Base-by-base conservation (phyloP, 2,329 filamentous ascomycete genomes). In the Conoideocrella luteorostrata region DNA sequence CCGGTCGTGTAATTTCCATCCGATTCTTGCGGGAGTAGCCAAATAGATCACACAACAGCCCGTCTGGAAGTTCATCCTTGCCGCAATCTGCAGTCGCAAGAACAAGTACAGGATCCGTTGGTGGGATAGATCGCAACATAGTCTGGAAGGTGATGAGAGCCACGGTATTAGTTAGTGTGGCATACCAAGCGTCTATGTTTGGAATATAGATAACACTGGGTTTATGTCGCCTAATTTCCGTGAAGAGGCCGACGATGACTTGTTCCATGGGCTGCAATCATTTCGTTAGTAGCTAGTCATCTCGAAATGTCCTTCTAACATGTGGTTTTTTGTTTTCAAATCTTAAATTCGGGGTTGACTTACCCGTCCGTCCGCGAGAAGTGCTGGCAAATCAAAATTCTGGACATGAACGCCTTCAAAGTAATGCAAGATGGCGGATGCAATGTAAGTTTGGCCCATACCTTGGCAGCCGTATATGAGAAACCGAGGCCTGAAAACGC, bases 201-300 rank as follows among this genome's bases (percentile, higher is more conserved):
- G 93, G 91, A 34, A 98, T 86, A 64, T 90, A 97, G 41, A 98
- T 93, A 29, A 97, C 88, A 60, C 89, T 94, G 1, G 93, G 93
- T 62, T 95, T 96, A 61, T 96, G 89, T 29, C 90, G 82, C 62
- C 91, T 88, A 29, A 95, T 87, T 67, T 97, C 93, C 1, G 87
- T 82, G 58, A 98, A 97, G 7, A 95, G 74, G 52, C 90, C 84
- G 11, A 95, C 88, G 50, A 98, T 81, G 9, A 90, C 87, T 52
- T 93, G 86, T 67, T 97, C 93, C 13, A 86, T 77, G 1, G 87
- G 81, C 69, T 80, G 47, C 32, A 26, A 23, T n/a, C 11, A 11
- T 52, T 61, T 47, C 62, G 56, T 41, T 36, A 24, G 18, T 17
- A 6, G 18, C 17, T 21, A 33, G 11, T n/a, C 5, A 30, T 21